Evolutionary conservation across 2,329 filamentous ascomycete genomes (phyloP), one percentile per base, ranked within the genome.

Genomic region (Seiridium cupressi): DNA sequence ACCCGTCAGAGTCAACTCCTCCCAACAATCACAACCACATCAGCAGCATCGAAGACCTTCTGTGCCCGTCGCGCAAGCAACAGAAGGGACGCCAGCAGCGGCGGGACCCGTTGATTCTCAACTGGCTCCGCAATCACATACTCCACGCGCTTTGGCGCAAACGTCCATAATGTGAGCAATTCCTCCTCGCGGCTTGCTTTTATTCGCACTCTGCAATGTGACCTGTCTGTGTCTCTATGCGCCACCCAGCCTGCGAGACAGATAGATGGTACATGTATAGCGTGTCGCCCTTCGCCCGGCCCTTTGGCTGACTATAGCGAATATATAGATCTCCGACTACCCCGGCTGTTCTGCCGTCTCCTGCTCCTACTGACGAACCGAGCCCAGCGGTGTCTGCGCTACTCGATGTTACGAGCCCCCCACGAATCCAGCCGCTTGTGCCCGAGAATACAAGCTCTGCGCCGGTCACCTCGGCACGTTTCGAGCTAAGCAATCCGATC

Each of bases 361-460:
- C 88, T 38, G 81, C 86, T 10, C 81, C 84, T 9, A 89, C 85
- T 69, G 84, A 89, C 64, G 85, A 88, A 62, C 76, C 79, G 13
- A 85, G 82, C 66, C 82, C 83, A 32, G 70, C 71, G 62, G 61
- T 73, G 60, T 68, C 74, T 61, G 72, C 66, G 59, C 55, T 69
- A 64, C 62, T 66, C 68, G 70, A 76, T 32, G 18, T 59, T 13
- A 44, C 36, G 61, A 75, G 74, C 66, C 69, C 78, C 63, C 66
- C 68, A 64, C 59, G 61, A 56, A 36, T 47, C 31, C 49, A 66
- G 63, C 60, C 68, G 70, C 66, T 70, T 63, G 67, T 66, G 35
- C 32, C 75, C 67, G 68, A 68, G 68, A 40, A 69, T 46, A 63
- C 63, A 69, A 59, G 38, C 44, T 56, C 54, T 3, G 44, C 58